Evolutionary conservation across 2,329 filamentous ascomycete species (phyloP), one percentile per base, ranked within the genome.

Genomic region (Parastagonospora nodorum): DNA sequence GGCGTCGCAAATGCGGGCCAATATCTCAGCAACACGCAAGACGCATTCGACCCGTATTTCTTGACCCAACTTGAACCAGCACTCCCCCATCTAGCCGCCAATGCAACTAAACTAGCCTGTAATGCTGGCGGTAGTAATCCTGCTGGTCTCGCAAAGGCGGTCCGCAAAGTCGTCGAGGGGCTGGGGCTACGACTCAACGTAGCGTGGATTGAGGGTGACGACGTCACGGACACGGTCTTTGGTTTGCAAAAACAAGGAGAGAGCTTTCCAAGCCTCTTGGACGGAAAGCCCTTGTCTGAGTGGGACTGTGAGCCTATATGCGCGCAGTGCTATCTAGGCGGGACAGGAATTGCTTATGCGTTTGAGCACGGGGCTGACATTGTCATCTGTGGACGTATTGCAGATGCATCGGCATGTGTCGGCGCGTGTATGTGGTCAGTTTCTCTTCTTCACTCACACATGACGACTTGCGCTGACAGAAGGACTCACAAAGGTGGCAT

Each of bases 31-130:
- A 38, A 66, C 63, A 50, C 48, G 66, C 47, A 54, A 67, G 64
- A 63, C 46, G 64, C 65, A 63, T 66, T 64, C 39, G 64, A 61
- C 10, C 60, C 61, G 32, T 78, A 80, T 8, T 81, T 83, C 53
- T 71, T 83, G 33, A 77, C 81, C 60, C 76, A 78, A 27, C 74
- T 77, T 9, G 69, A 70, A 8, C 75, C 74, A 16, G 75, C 74
- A 48, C 68, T 68, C 49, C 67, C 50, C n/a, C 53, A 67, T 48
- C 48, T 72, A 5, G 62, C 63, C 2, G 59, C 54, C 8, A 58
- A 64, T 40, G 60, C 62, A 9, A 66, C 68, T 52, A 71, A 69
- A 45, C 45, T 71, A 7, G 66, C 65, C 15, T 66, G 65, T 24
- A 72, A 72, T 48, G 68, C 68, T 33, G 68, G 68, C 27, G 68